Base-by-base conservation (phyloP, 2,329 filamentous ascomycete genomes). In the Lachnellula cervina region DNA sequence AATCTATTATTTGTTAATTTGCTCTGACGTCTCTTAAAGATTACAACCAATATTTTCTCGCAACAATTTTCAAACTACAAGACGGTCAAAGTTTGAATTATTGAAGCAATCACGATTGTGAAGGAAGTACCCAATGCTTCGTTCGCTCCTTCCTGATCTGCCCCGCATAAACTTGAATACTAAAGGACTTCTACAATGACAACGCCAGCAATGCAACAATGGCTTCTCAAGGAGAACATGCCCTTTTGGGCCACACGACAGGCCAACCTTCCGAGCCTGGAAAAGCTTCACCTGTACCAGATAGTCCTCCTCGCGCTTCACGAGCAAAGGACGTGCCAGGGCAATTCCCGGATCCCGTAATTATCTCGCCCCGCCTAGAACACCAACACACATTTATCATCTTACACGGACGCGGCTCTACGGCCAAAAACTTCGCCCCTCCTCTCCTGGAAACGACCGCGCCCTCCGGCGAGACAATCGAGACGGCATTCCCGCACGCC, bases 401-500 rank as follows among this genome's bases (percentile, higher is more conserved):
- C 51, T 73, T 80, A 5, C 78, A 80, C 56, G 77, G 77, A 37
- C 76, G 77, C 7, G 77, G 77, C n/a, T 73, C 68, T 40, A 73
- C 66, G 50, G 74, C 71, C 1, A 40, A 63, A 5, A 71, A 69
- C 34, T 80, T 80, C 49, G 71, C 69, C 11, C 59, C 66, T 0
- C 66, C 69, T 0, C 63, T 81, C 3, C 69, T 80, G 5, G 56
- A 23, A 16, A 68, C 5, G 61, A 63, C 4, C 49, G 60, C 16
- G 54, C 70, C 47, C 14, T 52, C 19, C 2, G 32, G 28, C 19
- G 19, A 52, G 25, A 69, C 68, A 0, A 63, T 76, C n/a, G 65
- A 52, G 13, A 62, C 65, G 5, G 60, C 66, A 3, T 71, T 80
- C 9, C 72, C 76, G 0, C 59, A 76, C 48, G 72, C 75, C 2